phyloP scores from a whole-genome alignment of 805 yeast species.

The Saccharomycopsis synnaedendra region DNA sequence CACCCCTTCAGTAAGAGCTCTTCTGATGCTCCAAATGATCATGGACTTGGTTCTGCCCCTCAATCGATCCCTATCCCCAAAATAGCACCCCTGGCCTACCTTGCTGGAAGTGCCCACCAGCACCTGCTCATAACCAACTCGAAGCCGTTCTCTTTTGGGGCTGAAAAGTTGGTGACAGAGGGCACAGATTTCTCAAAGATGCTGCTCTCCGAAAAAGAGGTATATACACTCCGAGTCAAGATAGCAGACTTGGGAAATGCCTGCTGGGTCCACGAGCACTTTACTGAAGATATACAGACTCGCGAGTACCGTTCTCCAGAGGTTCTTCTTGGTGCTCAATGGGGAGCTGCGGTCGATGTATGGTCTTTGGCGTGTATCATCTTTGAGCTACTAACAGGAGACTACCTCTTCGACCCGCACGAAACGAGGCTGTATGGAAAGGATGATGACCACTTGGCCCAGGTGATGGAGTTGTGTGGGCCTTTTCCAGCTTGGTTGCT shows the following conservation, averaged over 20 bases:
- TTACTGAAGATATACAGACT: constrained; percentile 59
- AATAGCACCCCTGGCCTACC: background rate
- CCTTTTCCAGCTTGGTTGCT: constrained; percentile 30
- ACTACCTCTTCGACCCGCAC: constrained; percentile 51
- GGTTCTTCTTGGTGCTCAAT: constrained; percentile 41
- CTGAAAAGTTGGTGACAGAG: constrained; percentile 26
- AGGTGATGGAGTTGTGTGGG: constrained; percentile 43
- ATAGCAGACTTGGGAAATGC: constrained; percentile 66
- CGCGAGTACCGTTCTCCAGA: constrained; percentile 61
- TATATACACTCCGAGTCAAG: constrained; percentile 28
- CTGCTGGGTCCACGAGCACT: constrained; percentile 52
- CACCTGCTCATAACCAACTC: constrained; percentile 63
- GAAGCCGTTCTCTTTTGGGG: constrained; percentile 85
- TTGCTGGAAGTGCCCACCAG: constrained; percentile 1
- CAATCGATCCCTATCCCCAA: no score
- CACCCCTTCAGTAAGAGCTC: no score
- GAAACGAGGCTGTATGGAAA: constrained; percentile 33
- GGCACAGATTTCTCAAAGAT: no score
- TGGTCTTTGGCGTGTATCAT: constrained; percentile 52
- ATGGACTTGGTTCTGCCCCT: background rate
- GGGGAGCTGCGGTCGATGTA: constrained; percentile 55
- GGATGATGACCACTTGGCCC: constrained; percentile 56
- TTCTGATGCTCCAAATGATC: background rate
- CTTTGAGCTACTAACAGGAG: constrained; percentile 52
- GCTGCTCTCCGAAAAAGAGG: constrained; percentile 1